phyloP scores from a whole-genome alignment of 2,329 filamentous ascomycete species.

The Phymatotrichopsis omnivora region DNA sequence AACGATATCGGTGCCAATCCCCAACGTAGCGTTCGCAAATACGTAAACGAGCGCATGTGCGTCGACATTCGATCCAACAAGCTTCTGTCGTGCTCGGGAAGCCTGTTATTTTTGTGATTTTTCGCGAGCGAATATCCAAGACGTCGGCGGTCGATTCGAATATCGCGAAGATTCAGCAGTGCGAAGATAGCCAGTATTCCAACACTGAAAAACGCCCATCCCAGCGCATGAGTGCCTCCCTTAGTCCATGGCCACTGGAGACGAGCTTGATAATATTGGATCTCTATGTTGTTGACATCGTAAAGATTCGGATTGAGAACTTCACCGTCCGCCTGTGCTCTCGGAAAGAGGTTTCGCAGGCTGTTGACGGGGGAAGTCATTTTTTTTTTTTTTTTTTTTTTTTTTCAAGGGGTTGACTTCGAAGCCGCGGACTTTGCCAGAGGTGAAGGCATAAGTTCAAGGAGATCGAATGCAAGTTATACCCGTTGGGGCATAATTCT shows the following conservation, averaged over 20 bases:
- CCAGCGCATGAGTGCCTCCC: conserved; percentile 24
- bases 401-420: too few relatives aligned
- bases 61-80: conserved; percentile 24
- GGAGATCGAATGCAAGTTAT: too few relatives aligned
- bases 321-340: too few relatives aligned
- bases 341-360: too few relatives aligned
- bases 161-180: conserved; percentile 25
- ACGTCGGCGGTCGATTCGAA: conserved; percentile 24
- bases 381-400: too few relatives aligned
- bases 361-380: too few relatives aligned
- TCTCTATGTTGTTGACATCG: conserved; percentile 23
- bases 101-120: conserved; percentile 12
- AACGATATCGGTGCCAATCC: conserved; percentile 20
- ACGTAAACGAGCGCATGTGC: conserved; percentile 25
- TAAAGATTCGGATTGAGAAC: conserved; percentile 28
- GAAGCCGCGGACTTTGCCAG: too few relatives aligned
- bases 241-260: conserved; percentile 24
- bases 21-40: conserved; percentile 17
- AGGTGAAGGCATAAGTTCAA: too few relatives aligned
- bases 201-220: conserved; percentile 23
- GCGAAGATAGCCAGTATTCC: conserved; percentile 25
- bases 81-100: conserved; percentile 21
- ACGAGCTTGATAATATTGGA: conserved; percentile 25
- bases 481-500: too few relatives aligned
- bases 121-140: conserved; percentile 20